Base-by-base conservation (phyloP, 371 early-diverging fungal genomes). In the Mortierella sp. region DNA sequence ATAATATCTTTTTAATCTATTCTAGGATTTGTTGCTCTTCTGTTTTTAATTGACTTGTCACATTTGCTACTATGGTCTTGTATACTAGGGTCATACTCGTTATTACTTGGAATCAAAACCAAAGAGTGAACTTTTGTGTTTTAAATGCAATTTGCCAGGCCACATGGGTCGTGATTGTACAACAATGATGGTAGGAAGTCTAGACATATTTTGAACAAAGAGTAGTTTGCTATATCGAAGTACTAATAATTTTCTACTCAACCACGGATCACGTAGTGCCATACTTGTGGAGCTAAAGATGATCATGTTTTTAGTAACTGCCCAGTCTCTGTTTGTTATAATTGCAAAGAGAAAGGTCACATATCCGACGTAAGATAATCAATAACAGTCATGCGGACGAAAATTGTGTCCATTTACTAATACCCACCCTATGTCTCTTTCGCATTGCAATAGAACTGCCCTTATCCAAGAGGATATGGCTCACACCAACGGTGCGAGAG, bases 321-420 rank as follows among this genome's bases (percentile, higher is more conserved):
- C 43, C 81, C 81, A 7, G 33, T 48, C 3, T 36, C 64, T 1
- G 32, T 50, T 15, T 80, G 81, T 38, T 65, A 28, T 36, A 80
- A 75, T 13, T 80, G 81, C 50, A 68, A 45, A 28, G 72, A 65
- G 59, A 71, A 58, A 22, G 81, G 81, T 3, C 81, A 80, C 32
- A 72, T 67, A 11, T 33, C 65, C 0, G 72, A 59, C n/a, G 78
- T 78, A 63, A 52, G 11, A 19, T 48, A 48, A 19, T 48, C 19
- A 16, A 48, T 19, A 5, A 38, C 33, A 38, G 38, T 7, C 16
- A n/a, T n/a, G 40, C 33, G 10, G n/a, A 59, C 9, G 9, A 59
- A 4, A 38, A 24, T 58, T 9, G 3, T 19, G 6, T 59, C 43
- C 9, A 22, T 62, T 62, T 62, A 43, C 43, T 19, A 48, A 48